Evolutionary conservation across 768 basidiomycete species (phyloP).

Genomic region (Leccinellum albellum): DNA sequence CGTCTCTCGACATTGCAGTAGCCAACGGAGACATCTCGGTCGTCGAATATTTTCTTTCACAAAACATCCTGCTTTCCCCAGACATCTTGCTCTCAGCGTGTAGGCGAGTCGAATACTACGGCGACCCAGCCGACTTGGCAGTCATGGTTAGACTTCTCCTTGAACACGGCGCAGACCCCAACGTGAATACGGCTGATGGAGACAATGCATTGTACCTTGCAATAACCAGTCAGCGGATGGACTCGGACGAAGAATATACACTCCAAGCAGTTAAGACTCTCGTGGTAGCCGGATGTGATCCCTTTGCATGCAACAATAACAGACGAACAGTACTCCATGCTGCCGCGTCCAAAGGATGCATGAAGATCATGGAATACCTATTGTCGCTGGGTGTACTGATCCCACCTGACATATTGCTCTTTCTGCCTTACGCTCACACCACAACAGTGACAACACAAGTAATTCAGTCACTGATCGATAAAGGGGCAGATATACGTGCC

Average conservation of each 20-base stretch:
- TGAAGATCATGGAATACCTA: background rate
- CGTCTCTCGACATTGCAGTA: background rate
- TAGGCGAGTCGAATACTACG: too few species aligned
- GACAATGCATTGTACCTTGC: background rate
- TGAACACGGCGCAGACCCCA: background rate
- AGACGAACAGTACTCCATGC: accelerated
- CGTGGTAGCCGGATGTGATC: background rate
- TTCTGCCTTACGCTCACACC: background rate
- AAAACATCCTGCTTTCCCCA: background rate
- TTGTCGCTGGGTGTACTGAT: background rate
- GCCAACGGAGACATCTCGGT: background rate
- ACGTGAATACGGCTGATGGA: background rate
- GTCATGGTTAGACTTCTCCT: background rate
- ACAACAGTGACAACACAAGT: too few species aligned
- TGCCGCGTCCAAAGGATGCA: background rate
- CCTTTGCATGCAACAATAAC: background rate
- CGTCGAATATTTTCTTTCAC: background rate
- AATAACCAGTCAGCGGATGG: background rate
- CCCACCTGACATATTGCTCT: background rate
- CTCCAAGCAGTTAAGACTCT: background rate
- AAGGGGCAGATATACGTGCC: background rate
- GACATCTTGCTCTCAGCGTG: background rate
- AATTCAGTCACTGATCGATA: background rate
- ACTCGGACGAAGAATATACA: too few species aligned
- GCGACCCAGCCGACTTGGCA: accelerated